Evolutionary conservation across 768 basidiomycete species (phyloP), one percentile per base, ranked within the genome.

Genomic region (Mycena metata): DNA sequence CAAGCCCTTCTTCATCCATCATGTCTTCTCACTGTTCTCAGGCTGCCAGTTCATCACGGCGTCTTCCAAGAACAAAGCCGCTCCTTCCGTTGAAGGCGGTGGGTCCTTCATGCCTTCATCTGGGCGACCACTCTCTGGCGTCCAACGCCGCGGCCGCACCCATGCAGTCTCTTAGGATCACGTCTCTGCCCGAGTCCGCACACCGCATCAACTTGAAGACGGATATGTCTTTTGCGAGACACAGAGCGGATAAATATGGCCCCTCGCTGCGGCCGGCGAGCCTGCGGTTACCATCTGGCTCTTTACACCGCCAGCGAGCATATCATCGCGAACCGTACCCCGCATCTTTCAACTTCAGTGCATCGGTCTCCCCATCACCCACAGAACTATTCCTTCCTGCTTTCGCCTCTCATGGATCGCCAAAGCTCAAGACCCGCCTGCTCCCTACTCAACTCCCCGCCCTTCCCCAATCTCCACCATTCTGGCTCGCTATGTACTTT

Each of bases 401-500:
- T 11, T 69, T 67, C 56, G 21, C 26, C 47, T 52, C 61, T 35
- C 46, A 67, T n/a, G 47, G 62, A 36, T 60, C 72, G 13, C 69
- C 66, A 41, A 70, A 70, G 47, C 45, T 64, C 55, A 66, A 67
- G 26, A 56, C 49, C 10, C 49, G 59, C 21, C 46, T 52, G n/a
- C 35, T 36, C 15, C 26, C 49, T 23, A 11, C 59, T 21, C 56
- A n/a, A 26, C 69, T 26, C 23, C 51, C 21, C 30, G 17, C 41
- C 35, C 39, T 23, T 19, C 51, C 60, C 59, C 61, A 69, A 21
- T 81, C 80, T 5, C 75, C 79, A 24, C 71, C 79, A 1, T 82
- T 84, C 60, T 96, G 94, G 94, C 86, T 98, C 19, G 72, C 78
- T 5, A 83, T 95, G 68, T 99, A 98, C 82, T 98, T 99, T 76